Evolutionary conservation across 805 yeast genomes (phyloP).

Genomic region (Torulaspora indica): DNA sequence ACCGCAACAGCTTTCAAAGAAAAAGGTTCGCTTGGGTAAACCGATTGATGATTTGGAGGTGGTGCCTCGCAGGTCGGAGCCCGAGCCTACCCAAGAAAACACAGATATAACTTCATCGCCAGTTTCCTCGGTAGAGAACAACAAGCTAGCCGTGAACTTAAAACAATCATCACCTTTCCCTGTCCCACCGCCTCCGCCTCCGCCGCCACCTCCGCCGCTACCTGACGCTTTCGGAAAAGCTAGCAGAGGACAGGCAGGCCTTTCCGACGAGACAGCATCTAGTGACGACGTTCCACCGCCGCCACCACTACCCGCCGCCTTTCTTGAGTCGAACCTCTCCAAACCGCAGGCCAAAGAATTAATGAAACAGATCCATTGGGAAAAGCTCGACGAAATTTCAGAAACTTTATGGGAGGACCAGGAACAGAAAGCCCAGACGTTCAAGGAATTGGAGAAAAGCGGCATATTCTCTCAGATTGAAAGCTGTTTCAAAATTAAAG

Average conservation of each 20-base stretch:
- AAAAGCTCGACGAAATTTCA: slow-evolving; percentile 54
- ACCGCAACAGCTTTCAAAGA: background rate
- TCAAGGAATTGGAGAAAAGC: slow-evolving; percentile 46
- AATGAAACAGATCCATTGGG: slow-evolving; percentile 81
- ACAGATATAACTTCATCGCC: background rate
- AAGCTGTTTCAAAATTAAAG: slow-evolving; percentile 49
- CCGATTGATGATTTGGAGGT: background rate
- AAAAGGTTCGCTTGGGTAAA: background rate
- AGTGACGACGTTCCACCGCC: slow-evolving; percentile 23
- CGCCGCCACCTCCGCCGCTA: slow-evolving; percentile 33
- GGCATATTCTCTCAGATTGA: slow-evolving; percentile 69
- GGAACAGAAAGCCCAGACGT: slow-evolving; percentile 38
- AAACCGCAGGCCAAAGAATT: slow-evolving; percentile 46
- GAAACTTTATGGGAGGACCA: slow-evolving; percentile 60
- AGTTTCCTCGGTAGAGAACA: background rate
- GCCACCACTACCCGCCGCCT: slow-evolving; percentile 19
- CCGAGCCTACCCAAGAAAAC: too few species aligned
- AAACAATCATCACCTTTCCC: background rate
- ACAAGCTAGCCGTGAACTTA: too few species aligned
- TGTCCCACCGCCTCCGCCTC: slow-evolving; percentile 1
- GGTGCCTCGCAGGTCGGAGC: too few species aligned
- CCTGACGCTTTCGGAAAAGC: slow-evolving; percentile 33
- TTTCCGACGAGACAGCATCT: background rate
- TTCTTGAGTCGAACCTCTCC: slow-evolving; percentile 14
- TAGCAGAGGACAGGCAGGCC: background rate